Percentiles rank a stretch among this genome's conserved stretches.
Evolutionary conservation across 768 basidiomycete species (phyloP).

Genomic region (Roridomyces roridus): DNA sequence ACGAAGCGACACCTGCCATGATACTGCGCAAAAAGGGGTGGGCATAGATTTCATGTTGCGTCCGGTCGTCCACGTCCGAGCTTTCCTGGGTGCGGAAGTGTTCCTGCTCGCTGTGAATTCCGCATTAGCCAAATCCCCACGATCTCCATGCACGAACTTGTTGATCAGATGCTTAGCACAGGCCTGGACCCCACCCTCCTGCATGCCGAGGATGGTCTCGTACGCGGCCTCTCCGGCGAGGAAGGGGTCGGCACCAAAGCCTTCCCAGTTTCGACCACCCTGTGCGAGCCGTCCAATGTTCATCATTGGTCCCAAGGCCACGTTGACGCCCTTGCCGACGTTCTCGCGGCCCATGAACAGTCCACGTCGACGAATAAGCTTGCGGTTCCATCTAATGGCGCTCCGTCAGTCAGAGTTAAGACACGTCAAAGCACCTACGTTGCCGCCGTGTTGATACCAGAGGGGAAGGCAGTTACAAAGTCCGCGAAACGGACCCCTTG

Average conservation of each 20-base stretch:
- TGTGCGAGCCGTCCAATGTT: slow-evolving; percentile 81
- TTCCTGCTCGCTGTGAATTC: slow-evolving; percentile 65
- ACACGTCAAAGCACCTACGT: slow-evolving; percentile 54
- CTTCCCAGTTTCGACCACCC: slow-evolving; percentile 94
- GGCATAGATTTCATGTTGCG: slow-evolving; percentile 76
- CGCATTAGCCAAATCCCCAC: background rate
- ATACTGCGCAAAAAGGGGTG: slow-evolving; percentile 74
- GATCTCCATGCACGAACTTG: slow-evolving; percentile 53
- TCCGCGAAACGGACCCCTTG: slow-evolving; percentile 80
- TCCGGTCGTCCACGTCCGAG: slow-evolving; percentile 81
- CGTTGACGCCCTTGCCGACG: slow-evolving; percentile 81
- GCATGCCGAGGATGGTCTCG: slow-evolving; percentile 86
- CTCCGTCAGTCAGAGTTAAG: background rate
- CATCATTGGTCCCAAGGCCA: slow-evolving; percentile 85
- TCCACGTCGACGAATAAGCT: slow-evolving; percentile 78
- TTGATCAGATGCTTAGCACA: slow-evolving; percentile 86
- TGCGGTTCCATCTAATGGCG: slow-evolving; percentile 68
- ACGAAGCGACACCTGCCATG: slow-evolving; percentile 69
- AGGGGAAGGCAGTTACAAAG: slow-evolving; percentile 79
- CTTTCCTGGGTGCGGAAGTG: slow-evolving; percentile 58
- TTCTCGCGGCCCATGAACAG: slow-evolving; percentile 84
- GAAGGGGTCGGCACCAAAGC: slow-evolving; percentile 93
- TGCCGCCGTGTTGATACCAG: slow-evolving; percentile 83
- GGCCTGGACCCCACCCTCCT: slow-evolving; percentile 80
- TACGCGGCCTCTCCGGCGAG: slow-evolving; percentile 78